A percentile compares a stretch with the other conserved stretches of the same genome.
Evolutionary conservation across 495 filamentous ascomycete species (phyloP).

Genomic region (Xylaria grammica): DNA sequence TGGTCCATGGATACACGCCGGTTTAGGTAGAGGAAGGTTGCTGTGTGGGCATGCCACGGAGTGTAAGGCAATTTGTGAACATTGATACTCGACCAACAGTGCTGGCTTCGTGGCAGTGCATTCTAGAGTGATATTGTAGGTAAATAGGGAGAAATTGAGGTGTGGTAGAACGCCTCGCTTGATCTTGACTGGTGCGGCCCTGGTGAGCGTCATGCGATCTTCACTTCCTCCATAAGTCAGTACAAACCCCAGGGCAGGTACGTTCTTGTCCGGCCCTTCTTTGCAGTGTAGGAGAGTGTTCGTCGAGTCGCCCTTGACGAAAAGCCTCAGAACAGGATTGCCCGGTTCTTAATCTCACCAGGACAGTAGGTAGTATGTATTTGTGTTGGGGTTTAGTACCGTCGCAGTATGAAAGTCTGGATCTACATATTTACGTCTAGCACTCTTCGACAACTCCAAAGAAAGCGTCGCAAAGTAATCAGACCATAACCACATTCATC

Average conservation of each 20-base stretch:
- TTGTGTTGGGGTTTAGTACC: not conserved
- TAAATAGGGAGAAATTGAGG: not conserved
- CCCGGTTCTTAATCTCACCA: not conserved
- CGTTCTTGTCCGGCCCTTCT: not conserved
- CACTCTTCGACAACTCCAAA: not conserved
- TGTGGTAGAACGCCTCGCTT: not conserved
- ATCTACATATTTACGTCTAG: not conserved
- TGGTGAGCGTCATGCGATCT: not conserved
- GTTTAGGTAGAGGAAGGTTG: not conserved
- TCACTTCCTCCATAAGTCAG: not conserved
- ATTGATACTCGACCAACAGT: constrained; percentile 8
- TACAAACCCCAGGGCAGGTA: not conserved
- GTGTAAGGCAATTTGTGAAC: not conserved
- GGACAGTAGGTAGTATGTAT: not conserved
- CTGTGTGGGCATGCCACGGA: not conserved
- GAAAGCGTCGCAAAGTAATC: not conserved
- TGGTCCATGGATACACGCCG: constrained; percentile 4
- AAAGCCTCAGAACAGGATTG: not conserved
- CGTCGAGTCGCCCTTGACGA: not conserved
- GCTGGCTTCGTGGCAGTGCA: not conserved
- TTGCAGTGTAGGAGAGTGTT: not conserved
- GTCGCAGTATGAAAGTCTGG: not conserved
- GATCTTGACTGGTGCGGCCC: not conserved
- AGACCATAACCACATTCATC: not conserved
- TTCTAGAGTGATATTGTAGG: not conserved